phyloP scores from a whole-genome alignment of 192 early-diverging fungal species.

The Coemansia sp. region DNA sequence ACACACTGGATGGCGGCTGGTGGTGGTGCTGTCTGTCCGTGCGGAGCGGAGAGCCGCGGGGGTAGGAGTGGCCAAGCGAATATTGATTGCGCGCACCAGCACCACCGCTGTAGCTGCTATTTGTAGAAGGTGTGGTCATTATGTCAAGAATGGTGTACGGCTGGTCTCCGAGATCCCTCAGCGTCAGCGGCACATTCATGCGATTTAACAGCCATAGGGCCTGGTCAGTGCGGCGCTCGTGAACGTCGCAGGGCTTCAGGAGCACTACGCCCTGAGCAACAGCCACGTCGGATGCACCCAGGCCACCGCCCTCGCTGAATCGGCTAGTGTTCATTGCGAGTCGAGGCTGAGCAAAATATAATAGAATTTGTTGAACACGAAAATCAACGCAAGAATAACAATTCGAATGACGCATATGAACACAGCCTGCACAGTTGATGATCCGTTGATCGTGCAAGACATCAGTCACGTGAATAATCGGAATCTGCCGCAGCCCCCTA shows the following conservation, averaged over 20 bases:
- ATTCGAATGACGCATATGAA: too few relatives aligned
- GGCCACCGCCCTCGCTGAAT: conserved; percentile 9
- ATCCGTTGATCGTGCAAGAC: not conserved
- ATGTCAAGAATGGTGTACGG: conserved; percentile 35
- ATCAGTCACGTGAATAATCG: not conserved
- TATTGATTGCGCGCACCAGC: conserved; percentile 8
- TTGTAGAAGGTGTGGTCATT: conserved; percentile 1
- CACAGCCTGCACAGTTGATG: too few relatives aligned
- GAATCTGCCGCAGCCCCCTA: not conserved
- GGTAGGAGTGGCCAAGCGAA: conserved; percentile 5
- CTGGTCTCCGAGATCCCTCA: conserved; percentile 37
- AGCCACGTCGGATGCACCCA: conserved; percentile 1
- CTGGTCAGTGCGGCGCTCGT: conserved; percentile 44
- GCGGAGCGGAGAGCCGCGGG: conserved; percentile 15
- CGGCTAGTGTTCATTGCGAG: conserved; percentile 16
- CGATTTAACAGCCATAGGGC: conserved; percentile 47
- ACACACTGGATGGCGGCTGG: not conserved
- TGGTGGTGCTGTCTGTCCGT: conserved; percentile 10
- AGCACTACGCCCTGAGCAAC: conserved; percentile 37
- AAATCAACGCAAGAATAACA: not conserved
- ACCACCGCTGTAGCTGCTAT: not conserved
- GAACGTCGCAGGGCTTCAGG: conserved; percentile 11
- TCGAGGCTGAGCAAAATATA: too few relatives aligned
- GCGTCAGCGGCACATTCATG: conserved; percentile 39
- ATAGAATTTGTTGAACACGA: not conserved